Percentiles rank a stretch among this genome's conserved stretches.
phyloP scores from a whole-genome alignment of 2,329 filamentous ascomycete species.

The Alternaria tenuissima region DNA sequence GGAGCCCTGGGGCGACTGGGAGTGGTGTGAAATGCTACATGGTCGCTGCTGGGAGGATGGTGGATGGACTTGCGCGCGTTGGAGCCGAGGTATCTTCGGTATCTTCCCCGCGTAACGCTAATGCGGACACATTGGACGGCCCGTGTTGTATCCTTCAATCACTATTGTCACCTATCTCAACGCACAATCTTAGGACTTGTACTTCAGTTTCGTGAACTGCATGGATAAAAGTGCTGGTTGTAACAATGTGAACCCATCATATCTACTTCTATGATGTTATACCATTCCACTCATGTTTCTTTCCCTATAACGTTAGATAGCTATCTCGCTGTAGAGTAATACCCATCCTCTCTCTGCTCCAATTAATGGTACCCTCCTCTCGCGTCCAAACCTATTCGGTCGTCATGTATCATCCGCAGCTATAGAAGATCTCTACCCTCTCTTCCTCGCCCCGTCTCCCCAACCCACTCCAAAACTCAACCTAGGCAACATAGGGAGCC shows the following conservation, averaged over 20 bases:
- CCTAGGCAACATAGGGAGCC: too few relatives aligned
- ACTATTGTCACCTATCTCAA: not conserved
- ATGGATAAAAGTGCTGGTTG: not conserved
- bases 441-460: too few relatives aligned
- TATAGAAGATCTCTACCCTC: too few relatives aligned
- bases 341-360: too few relatives aligned
- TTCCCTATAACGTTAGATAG: too few relatives aligned
- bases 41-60: not conserved
- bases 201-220: too few relatives aligned
- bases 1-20: not conserved
- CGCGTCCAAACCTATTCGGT: too few relatives aligned
- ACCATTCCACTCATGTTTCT: not conserved
- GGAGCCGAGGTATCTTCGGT: conserved; percentile 18
- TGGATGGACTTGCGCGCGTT: not conserved
- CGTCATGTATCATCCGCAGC: too few relatives aligned
- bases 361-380: too few relatives aligned
- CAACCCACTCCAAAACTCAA: too few relatives aligned
- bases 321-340: not conserved
- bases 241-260: not conserved
- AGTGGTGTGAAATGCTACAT: conserved; percentile 12
- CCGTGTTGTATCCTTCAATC: not conserved
- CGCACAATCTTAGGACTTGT: not conserved
- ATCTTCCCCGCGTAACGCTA: conserved; percentile 8
- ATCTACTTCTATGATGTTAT: not conserved
- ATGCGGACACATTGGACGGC: not conserved